A percentile compares a stretch with the other conserved stretches of the same genome.
phyloP scores from a whole-genome alignment of 345 rosid species.

The Odontarrhena argentea region DNA sequence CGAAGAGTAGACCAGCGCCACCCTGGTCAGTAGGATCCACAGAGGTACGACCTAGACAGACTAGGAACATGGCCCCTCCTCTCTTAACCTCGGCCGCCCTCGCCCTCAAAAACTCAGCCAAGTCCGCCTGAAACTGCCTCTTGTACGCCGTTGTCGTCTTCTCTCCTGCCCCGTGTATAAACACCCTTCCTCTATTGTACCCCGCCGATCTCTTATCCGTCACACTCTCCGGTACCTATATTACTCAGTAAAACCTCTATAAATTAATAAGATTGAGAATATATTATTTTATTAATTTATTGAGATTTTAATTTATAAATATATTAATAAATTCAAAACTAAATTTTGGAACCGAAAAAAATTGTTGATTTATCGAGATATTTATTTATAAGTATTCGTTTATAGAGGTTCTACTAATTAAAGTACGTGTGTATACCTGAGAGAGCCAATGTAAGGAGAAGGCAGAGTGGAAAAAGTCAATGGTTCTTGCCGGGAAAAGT shows the following conservation, averaged over 20 bases:
- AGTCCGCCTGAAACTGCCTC: constrained; percentile 73
- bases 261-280: too few relatives aligned
- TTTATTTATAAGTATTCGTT: too few relatives aligned
- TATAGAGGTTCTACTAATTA: too few relatives aligned
- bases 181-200: constrained; percentile 78
- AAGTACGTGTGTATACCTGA: constrained; percentile 51
- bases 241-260: neutral
- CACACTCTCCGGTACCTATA: constrained; percentile 81
- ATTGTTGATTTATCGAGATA: too few relatives aligned
- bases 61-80: constrained; percentile 94
- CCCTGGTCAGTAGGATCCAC: constrained; percentile 89
- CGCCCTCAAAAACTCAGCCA: constrained; percentile 65
- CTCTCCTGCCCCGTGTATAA: constrained; percentile 77
- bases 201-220: constrained; percentile 67
- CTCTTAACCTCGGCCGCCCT: constrained; percentile 78
- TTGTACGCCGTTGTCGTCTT: constrained; percentile 64
- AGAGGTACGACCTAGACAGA: constrained; percentile 87
- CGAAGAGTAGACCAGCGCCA: constrained; percentile 92
- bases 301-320: too few relatives aligned
- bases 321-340: too few relatives aligned
- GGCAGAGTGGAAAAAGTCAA: constrained; percentile 85
- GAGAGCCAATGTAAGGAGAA: constrained; percentile 98
- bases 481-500: constrained; percentile 77
- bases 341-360: too few relatives aligned
- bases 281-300: too few relatives aligned